Evolutionary conservation across 495 filamentous ascomycete genomes (phyloP).

Genomic region (Penicillium cinerascens): DNA sequence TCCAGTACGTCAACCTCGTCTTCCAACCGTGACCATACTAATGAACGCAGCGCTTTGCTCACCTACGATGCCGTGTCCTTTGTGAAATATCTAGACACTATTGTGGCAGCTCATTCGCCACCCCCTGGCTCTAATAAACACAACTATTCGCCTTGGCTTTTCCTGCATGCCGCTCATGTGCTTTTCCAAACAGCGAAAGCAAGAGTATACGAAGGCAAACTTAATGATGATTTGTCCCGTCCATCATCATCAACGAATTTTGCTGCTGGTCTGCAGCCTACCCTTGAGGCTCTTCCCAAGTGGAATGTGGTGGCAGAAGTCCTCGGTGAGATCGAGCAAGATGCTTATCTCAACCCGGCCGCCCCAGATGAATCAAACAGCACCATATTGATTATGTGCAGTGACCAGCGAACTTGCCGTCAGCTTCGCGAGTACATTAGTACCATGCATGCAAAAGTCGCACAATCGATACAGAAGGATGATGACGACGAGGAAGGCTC

Average conservation of each 20-base stretch:
- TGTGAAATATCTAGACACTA: constrained; percentile 88
- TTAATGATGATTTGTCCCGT: constrained; percentile 41
- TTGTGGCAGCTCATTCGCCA: constrained; percentile 84
- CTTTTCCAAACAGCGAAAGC: constrained; percentile 90
- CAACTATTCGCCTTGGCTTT: constrained; percentile 93
- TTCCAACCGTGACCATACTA: constrained; percentile 5
- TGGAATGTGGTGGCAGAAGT: constrained; percentile 85
- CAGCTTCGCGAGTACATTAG: constrained; percentile 90
- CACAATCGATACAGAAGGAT: constrained; percentile 23
- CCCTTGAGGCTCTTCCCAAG: constrained; percentile 91
- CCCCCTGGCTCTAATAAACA: constrained; percentile 83
- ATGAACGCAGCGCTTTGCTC: constrained; percentile 55
- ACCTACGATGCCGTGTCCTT: constrained; percentile 90
- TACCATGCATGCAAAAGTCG: constrained; percentile 75
- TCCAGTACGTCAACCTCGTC: constrained; percentile 53
- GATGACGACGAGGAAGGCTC: constrained; percentile 51
- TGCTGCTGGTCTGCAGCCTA: constrained; percentile 73
- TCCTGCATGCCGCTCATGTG: constrained; percentile 90
- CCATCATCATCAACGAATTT: constrained; percentile 38
- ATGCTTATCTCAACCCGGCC: constrained; percentile 77
- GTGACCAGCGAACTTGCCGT: constrained; percentile 79
- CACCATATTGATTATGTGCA: constrained; percentile 92
- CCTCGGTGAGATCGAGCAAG: constrained; percentile 88
- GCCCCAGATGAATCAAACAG: constrained; percentile 80
- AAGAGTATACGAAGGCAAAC: constrained; percentile 77